Base-by-base conservation (phyloP, 2,329 filamentous ascomycete genomes). In the Xylariaceae sp. region DNA sequence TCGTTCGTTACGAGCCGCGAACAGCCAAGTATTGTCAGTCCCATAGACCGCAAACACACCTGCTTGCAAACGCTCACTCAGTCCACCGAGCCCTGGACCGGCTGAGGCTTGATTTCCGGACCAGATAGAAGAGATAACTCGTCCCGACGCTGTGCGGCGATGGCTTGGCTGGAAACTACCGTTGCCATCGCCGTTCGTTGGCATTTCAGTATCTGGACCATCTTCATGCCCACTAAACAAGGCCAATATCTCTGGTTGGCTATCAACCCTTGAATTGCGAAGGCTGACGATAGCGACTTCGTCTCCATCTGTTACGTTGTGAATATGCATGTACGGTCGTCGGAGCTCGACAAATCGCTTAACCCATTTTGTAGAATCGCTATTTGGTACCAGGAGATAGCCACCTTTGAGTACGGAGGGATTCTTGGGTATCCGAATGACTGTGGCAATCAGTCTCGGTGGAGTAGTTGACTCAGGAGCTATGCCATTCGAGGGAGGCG, bases 41-140 rank as follows among this genome's bases (percentile, higher is more conserved):
- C 91, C 93, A 69, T 97, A 99, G 44, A 99, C 84, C 10, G 94
- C 94, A 79, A 96, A 99, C 33, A 97, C 89, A 61, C 89, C 88
- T 3, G 85, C 81, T 64, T 84, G 81, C 71, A 81, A 75, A 72
- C 84, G 72, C 66, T 83, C 81, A 67, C 77, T 83, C 21, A 85
- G 73, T 21, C 79, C 76, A 52, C 77, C 76, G 5, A 85, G 72
- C 5, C 81, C 80, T 26, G 70, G 70, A 24, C 70, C 68, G n/a
- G 67, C 59, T 27, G 76, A 73, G 45, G 75, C 75, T 6, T 73
- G 72, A 16, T 67, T 72, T 21, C 79, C 80, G 2, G 77, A 79
- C 80, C 81, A 82, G 45, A 83, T 77, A 10, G 79, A 79, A 27
- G 81, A 82, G 53, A 83, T 79, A 41, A 81, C 70, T 21, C 80